Base-by-base conservation (phyloP, 176 grass and related monocot genomes). In the Aegilops longissima region DNA sequence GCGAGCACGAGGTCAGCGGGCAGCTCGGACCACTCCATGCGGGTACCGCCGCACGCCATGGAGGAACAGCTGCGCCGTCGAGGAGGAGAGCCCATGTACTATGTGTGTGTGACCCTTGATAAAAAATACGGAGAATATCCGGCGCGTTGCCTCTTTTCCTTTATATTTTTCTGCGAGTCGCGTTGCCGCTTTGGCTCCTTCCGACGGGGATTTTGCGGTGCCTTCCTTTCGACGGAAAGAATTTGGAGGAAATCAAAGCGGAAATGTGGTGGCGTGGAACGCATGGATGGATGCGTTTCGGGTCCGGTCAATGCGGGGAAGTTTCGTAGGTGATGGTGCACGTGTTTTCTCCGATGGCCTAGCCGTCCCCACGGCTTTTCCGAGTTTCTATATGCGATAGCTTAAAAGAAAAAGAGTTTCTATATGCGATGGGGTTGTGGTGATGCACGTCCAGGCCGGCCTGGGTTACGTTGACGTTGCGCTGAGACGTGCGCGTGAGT, bases 1-100 rank as follows among this genome's bases (percentile, higher is more conserved):
- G 76, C 11, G 81, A 84, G 66, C 7, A 87, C 45, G 13, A 91
- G 81, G 51, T 87, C 89, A 16, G 25, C 68, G 27, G 81, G 85
- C 45, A 91, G 77, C 45, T 81, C 80, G 29, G 85, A 61, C 89
- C 89, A 91, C 4, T 80, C 61, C 76, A 45, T 74, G n/a, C 29
- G 38, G 13, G 73, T 20, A 4, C 10, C 63, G 29, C 54, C 39
- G 30, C 39, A 64, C 23, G 72, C 30, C 63, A 82, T 70, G 70
- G 34, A 24, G 58, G 72, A 6, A 39, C 13, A 34, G 21, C 8
- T 17, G 33, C 33, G 24, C 58, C 33, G 47, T 25, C 74, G 74
- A 56, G 74, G 35, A 33, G 45, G 70, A 21, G 31, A 75, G 27
- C 2, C 51, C 34, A 68, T 36, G 34, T 70, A 70, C 3, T 47